Conservation (phyloP, 2,329 filamentous ascomycete species). For the Aspergillus quadrilineatus region DNA sequence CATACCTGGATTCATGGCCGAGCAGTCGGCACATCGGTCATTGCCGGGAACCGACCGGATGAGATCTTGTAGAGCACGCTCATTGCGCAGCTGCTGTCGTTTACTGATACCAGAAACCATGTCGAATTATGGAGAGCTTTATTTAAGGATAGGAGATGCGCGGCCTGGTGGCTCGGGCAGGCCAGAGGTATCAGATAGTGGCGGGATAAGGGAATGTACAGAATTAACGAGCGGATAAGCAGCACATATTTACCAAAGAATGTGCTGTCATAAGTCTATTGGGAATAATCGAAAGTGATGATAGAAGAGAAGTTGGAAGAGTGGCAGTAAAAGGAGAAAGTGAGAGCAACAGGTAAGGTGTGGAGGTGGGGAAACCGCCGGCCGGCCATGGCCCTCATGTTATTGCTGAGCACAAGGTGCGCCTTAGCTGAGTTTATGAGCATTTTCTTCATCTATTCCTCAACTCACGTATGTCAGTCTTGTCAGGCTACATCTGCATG, state of each 20-base stretch:
- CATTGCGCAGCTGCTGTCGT: constrained; percentile 96
- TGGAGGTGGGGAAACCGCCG: constrained; percentile 15
- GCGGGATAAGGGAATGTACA: constrained; percentile 14
- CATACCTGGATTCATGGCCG: constrained; percentile 83
- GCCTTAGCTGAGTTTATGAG: background rate
- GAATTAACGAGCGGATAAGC: constrained; percentile 12
- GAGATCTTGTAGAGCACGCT: constrained; percentile 85
- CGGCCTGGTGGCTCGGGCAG: constrained; percentile 4
- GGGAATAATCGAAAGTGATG: background rate
- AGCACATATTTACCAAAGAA: constrained; percentile 20
- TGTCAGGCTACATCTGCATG: too few species aligned
- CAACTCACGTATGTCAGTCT: too few species aligned
- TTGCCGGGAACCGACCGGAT: constrained; percentile 83
- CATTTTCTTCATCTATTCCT: background rate
- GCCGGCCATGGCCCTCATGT: background rate
- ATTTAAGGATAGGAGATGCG: background rate
- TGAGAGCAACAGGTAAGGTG: constrained; percentile 3
- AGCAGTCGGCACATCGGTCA: constrained; percentile 90
- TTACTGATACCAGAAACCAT: constrained; percentile 83
- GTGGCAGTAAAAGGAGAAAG: constrained; percentile 6
- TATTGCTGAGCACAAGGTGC: background rate
- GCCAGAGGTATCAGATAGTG: constrained; percentile 12
- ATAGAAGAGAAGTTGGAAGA: background rate
- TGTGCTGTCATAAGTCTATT: constrained; percentile 4
- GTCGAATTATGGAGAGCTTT: constrained; percentile 9